These are phyloP conservation scores for Limnomonas spitsbergensis DNA, from an alignment of 139 green algal species.

Conservation along the genomic window DNA sequence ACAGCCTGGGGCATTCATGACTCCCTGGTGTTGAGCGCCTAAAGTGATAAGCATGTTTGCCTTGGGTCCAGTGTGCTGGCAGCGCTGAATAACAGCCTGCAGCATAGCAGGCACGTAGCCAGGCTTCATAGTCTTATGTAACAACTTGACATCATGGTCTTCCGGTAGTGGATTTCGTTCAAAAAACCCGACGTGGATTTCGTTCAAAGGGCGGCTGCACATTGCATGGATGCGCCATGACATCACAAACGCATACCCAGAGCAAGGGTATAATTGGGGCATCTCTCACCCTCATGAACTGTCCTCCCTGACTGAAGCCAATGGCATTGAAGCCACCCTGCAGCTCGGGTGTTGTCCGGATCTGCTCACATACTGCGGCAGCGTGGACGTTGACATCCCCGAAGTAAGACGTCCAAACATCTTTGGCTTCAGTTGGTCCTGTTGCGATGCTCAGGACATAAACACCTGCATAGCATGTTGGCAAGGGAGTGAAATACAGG, in stretches of 20 bases:
- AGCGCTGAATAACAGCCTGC: conserved; percentile 75
- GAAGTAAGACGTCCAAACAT: conserved; percentile 62
- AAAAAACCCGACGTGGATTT: too few species aligned
- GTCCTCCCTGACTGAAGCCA: conserved; percentile 82
- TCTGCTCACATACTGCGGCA: not conserved
- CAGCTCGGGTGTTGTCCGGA: conserved; percentile 6
- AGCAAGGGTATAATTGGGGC: too few species aligned
- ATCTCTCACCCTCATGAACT: conserved; percentile 82
- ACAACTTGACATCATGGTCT: too few species aligned
- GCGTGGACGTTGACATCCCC: conserved; percentile 22
- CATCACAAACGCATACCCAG: too few species aligned
- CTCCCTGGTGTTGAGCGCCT: conserved; percentile 78
- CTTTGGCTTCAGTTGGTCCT: conserved; percentile 25
- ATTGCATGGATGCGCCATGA: too few species aligned
- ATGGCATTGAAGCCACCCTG: conserved; percentile 73
- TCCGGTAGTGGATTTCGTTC: too few species aligned
- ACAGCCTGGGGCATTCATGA: conserved; percentile 74
- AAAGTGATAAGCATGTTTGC: conserved; percentile 77
- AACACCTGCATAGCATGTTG: conserved; percentile 45
- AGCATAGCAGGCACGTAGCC: not conserved
- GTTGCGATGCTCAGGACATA: conserved; percentile 77
- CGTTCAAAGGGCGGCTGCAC: too few species aligned
- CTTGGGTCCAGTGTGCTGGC: conserved; percentile 60
- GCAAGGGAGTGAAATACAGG: too few species aligned
- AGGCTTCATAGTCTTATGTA: too few species aligned